phyloP scores from a whole-genome alignment of 176 grass and related monocot species.

The Cocos nucifera region DNA sequence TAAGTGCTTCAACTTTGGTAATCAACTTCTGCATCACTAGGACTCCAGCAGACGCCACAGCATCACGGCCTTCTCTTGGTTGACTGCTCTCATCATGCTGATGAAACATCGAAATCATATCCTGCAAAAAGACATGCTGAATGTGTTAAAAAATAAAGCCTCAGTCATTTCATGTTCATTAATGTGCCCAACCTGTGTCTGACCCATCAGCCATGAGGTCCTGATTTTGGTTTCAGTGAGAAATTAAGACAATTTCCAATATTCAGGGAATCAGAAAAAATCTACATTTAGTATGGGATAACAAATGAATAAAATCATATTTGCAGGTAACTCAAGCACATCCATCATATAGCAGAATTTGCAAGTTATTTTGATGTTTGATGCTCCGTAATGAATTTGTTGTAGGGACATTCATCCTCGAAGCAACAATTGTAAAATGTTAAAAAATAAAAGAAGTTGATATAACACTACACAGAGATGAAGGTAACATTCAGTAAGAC shows the following conservation, averaged over 20 bases:
- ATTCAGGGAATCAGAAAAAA: too few species aligned
- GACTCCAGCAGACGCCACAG: constrained; percentile 9
- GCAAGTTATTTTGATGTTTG: too few species aligned
- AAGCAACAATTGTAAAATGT: too few species aligned
- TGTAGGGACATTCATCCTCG: too few species aligned
- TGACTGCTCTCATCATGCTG: constrained; percentile 1
- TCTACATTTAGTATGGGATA: not conserved
- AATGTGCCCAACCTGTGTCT: too few species aligned
- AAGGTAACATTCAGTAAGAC: too few species aligned
- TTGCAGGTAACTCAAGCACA: too few species aligned
- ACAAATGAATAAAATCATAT: not conserved
- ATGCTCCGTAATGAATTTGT: too few species aligned
- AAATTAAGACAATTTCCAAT: too few species aligned
- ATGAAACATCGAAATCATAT: constrained; percentile 5
- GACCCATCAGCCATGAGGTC: too few species aligned
- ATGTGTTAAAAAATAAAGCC: not conserved
- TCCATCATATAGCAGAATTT: too few species aligned
- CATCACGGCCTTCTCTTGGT: constrained; percentile 1
- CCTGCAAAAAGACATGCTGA: constrained; percentile 27
- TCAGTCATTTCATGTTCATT: not conserved
- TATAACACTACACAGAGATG: not conserved
- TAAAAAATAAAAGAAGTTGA: not conserved
- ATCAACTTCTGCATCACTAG: constrained; percentile 39
- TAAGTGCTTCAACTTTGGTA: constrained; percentile 62
- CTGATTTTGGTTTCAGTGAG: too few species aligned